Percentiles rank a stretch among this genome's conserved stretches.
Evolutionary conservation across 257 asterid genomes (phyloP).

Genomic region (Vinca minor): DNA sequence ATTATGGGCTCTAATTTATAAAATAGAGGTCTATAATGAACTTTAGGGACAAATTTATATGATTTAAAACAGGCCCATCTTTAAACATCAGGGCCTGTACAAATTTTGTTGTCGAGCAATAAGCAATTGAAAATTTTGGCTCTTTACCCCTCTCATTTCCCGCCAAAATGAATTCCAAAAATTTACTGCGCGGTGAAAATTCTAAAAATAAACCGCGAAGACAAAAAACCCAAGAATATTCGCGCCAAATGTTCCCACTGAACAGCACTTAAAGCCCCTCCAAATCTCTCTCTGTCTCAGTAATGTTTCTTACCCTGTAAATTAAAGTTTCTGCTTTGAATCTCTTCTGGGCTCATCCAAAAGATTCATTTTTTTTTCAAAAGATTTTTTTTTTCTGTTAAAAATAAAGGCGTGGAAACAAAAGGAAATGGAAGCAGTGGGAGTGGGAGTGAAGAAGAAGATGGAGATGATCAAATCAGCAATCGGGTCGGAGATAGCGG

Average conservation of each 20-base stretch:
- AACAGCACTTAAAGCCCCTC: background rate
- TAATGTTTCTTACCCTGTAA: background rate
- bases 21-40: no score
- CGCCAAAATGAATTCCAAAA: slow-evolving; percentile 16
- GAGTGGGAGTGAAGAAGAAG: slow-evolving; percentile 23
- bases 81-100: no score
- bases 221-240: background rate
- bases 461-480: slow-evolving; percentile 23
- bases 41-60: no score
- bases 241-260: slow-evolving; percentile 24
- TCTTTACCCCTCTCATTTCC: background rate
- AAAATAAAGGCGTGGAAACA: slow-evolving; percentile 18
- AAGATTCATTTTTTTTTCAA: background rate
- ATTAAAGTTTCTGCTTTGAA: background rate
- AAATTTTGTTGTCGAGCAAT: no score
- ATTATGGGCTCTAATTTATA: no score
- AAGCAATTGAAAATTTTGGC: background rate
- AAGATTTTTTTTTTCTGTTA: background rate
- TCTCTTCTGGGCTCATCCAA: background rate
- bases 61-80: no score
- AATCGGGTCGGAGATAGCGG: slow-evolving; percentile 19
- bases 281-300: background rate
- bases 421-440: slow-evolving; percentile 15
- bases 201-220: slow-evolving; percentile 25
- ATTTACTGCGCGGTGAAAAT: slow-evolving; percentile 7